Percentiles rank a stretch among this genome's conserved stretches.
Evolutionary conservation across 164 flowering plant species (phyloP).

Genomic region (Kalanchoe fedtschenkoi): DNA sequence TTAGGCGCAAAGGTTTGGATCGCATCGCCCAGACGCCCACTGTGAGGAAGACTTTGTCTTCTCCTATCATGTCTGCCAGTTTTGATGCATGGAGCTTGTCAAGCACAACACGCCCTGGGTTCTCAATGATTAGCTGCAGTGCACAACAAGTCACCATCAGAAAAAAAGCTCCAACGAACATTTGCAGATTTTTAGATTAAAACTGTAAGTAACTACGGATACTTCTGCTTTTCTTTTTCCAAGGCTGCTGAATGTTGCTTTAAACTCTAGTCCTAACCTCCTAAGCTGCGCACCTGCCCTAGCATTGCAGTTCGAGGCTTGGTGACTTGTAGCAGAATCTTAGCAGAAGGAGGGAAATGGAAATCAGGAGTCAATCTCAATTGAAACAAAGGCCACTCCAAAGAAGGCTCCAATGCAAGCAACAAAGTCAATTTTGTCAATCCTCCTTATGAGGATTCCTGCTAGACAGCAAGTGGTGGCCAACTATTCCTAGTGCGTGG

Average conservation of each 20-base stretch:
- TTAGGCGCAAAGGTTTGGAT: not conserved
- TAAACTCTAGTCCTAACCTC: conserved; percentile 1
- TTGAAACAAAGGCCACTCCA: conserved; percentile 74
- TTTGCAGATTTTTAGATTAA: not conserved
- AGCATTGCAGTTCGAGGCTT: conserved; percentile 2
- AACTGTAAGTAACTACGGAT: not conserved
- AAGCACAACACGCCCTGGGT: conserved; percentile 6
- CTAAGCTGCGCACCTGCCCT: conserved; percentile 45
- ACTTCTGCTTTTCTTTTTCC: conserved; percentile 56
- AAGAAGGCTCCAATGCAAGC: conserved; percentile 94
- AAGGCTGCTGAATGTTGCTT: conserved; percentile 24
- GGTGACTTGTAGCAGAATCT: not conserved
- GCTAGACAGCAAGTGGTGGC: too few species aligned
- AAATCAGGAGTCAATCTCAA: conserved; percentile 72
- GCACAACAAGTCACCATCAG: not conserved
- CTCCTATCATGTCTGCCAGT: conserved; percentile 1
- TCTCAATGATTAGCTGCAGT: conserved; percentile 5
- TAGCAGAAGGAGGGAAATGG: not conserved
- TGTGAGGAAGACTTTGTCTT: conserved; percentile 5
- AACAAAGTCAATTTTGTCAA: conserved; percentile 77
- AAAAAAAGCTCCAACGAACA: not conserved
- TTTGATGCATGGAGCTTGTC: conserved; percentile 6
- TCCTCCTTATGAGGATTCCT: too few species aligned
- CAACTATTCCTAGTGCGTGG: too few species aligned
- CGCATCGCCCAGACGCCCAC: conserved; percentile 5